A percentile compares a stretch with the other conserved stretches of the same genome.
Evolutionary conservation across 208 protist genomes (phyloP).

Genomic region (Crithidia acanthocephali): DNA sequence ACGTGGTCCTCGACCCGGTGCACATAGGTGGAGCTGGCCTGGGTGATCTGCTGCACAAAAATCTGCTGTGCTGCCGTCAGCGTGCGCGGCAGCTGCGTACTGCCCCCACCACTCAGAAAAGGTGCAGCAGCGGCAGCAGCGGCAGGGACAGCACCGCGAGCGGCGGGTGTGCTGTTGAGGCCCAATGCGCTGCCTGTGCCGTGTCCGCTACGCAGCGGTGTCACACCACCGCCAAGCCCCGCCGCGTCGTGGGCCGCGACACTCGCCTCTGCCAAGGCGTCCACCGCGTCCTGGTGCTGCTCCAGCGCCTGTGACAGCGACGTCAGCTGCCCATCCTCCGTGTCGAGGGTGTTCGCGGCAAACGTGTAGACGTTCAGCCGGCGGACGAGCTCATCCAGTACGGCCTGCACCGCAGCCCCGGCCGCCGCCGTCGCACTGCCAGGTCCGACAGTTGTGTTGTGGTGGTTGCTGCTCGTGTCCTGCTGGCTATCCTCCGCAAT

Average conservation of each 20-base stretch:
- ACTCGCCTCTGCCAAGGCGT: constrained; percentile 19
- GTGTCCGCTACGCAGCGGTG: constrained; percentile 18
- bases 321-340: constrained; percentile 39
- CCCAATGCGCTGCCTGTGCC: constrained; percentile 4
- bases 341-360: constrained; percentile 39
- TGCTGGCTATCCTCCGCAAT: constrained; percentile 5
- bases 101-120: no score
- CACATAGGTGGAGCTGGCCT: constrained; percentile 43
- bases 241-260: background rate
- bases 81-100: background rate
- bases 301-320: constrained; percentile 34
- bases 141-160: background rate
- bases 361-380: constrained; percentile 37
- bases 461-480: background rate
- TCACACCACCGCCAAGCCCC: constrained; percentile 15
- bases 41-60: constrained; percentile 43
- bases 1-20: constrained; percentile 58
- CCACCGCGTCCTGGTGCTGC: constrained; percentile 37
- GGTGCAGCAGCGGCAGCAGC: background rate
- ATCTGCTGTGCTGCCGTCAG: constrained; percentile 27
- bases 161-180: constrained; percentile 29
- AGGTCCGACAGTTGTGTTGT: no score
- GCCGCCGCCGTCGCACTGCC: constrained; percentile 1
- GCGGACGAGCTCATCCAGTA: constrained; percentile 50
- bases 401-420: constrained; percentile 32